Conservation (phyloP, 495 filamentous ascomycete species). For the Neurospora pannonica region DNA sequence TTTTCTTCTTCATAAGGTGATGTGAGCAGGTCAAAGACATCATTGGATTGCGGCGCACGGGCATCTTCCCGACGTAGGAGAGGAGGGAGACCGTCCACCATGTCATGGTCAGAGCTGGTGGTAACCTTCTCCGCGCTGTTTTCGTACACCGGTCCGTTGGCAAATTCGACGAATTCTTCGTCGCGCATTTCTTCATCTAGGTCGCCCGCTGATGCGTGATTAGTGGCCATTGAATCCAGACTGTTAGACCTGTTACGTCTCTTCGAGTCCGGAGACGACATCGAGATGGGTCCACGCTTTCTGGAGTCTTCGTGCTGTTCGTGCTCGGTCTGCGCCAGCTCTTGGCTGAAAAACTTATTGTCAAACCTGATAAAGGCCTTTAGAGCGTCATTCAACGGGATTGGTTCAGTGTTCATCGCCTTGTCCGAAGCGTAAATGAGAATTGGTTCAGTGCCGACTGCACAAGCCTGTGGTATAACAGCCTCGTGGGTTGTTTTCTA, state of each 20-base stretch:
- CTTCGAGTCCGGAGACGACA: conserved; percentile 13
- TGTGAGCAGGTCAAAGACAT: neutral
- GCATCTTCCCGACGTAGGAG: neutral
- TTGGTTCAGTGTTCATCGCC: conserved; percentile 23
- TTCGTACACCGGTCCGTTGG: neutral
- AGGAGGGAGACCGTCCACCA: neutral
- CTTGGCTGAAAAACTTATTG: conserved; percentile 35
- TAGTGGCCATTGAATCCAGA: conserved; percentile 27
- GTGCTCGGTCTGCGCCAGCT: conserved; percentile 22
- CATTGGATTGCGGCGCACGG: neutral
- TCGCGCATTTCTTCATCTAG: conserved; percentile 17
- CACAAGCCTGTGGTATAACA: conserved; percentile 26
- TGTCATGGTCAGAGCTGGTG: neutral
- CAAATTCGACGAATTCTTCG: conserved; percentile 1
- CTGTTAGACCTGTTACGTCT: conserved; percentile 16
- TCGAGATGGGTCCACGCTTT: conserved; percentile 8
- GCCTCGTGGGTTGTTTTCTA: conserved; percentile 23
- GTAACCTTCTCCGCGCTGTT: neutral
- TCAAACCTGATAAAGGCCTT: conserved; percentile 35
- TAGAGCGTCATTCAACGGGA: conserved; percentile 30
- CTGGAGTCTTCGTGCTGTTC: conserved; percentile 4
- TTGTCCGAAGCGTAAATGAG: conserved; percentile 34
- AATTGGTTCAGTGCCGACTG: conserved; percentile 21
- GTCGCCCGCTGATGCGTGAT: conserved; percentile 24
- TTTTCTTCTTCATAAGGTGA: conserved; percentile 4